Base-by-base conservation (phyloP, 164 flowering plant species). In the Warburgia ugandensis region DNA sequence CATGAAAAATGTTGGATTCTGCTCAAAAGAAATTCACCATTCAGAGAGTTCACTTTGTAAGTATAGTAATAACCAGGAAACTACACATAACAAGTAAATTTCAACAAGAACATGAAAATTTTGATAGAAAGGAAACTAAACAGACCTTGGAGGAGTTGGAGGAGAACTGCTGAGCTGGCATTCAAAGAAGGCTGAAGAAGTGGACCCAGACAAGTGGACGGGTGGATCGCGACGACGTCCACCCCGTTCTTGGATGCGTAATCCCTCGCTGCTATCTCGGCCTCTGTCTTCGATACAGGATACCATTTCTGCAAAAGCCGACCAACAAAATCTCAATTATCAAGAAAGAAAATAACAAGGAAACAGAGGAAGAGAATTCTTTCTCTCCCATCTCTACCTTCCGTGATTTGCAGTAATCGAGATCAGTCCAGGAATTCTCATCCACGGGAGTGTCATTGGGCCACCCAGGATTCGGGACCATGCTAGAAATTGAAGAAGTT, bases 261-360 rank as follows among this genome's bases (percentile, higher is more conserved):
- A 5, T 85, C 86, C 89, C 89, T 72, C 1, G 91, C 97, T 14
- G 91, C 82, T 62, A 73, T 83, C 77, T 84, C 97, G 1, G 91
- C 97, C 54, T 81, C 45, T 0, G 94, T 85, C 68, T 88, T 85
- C 4, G 94, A 88, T 31, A 88, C 78, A 0, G 97, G 86, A 55
- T 88, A 84, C 91, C 86, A 85, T 61, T 83, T 81, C 84, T 81
- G 73, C 23, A 48, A 54, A 39, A 28, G 20, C 23, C n/a, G 20
- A 16, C 42, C n/a, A 38, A 13, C n/a, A 21, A 16, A 38, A 38
- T 30, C 39, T 29, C 41, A 25, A 20, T 3, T 1, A 52, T 16
- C 22, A 6, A 28, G 25, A 45, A 45, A 0, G 25, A 26, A 28
- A n/a, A n/a, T n/a, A n/a, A n/a, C n/a, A n/a, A n/a, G n/a, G n/a